Evolutionary conservation across 129 eudicot species (phyloP).

Genomic region (Flaveria robusta): DNA sequence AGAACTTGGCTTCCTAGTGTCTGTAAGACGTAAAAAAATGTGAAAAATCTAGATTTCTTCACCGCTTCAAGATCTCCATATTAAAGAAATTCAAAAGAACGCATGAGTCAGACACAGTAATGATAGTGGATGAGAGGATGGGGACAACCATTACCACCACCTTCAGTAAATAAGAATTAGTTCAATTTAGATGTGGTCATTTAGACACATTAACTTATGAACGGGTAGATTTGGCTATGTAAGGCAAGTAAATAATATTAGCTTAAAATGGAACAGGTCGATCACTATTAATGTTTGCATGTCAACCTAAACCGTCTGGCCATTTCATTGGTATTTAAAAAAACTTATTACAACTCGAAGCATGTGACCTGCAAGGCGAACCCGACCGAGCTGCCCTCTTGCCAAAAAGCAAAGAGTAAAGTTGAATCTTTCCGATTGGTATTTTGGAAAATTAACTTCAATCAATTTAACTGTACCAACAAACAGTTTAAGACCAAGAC

Average conservation of each 20-base stretch:
- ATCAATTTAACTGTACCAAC: not conserved
- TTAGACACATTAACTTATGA: not conserved
- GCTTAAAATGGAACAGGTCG: not conserved
- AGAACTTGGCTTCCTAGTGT: conserved; percentile 72
- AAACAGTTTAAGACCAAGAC: not conserved
- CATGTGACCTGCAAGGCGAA: not conserved
- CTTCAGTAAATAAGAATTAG: not conserved
- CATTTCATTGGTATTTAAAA: not conserved
- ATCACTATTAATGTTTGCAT: not conserved
- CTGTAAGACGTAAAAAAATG: conserved; percentile 37
- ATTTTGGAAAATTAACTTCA: not conserved
- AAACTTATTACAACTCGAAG: not conserved
- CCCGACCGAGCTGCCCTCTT: not conserved
- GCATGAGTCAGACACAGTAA: not conserved
- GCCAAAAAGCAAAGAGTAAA: not conserved
- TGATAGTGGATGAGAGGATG: too few species aligned
- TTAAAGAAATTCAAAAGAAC: not conserved
- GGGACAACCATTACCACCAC: too few species aligned
- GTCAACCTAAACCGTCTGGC: not conserved
- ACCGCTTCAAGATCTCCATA: not conserved
- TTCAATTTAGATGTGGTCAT: not conserved
- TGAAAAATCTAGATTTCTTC: not conserved
- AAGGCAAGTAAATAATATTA: not conserved
- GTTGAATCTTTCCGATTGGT: not conserved
- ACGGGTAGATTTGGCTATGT: too few species aligned